Evolutionary conservation across 352 stramenopile species (phyloP).

Genomic region (Pythium dissimile): DNA sequence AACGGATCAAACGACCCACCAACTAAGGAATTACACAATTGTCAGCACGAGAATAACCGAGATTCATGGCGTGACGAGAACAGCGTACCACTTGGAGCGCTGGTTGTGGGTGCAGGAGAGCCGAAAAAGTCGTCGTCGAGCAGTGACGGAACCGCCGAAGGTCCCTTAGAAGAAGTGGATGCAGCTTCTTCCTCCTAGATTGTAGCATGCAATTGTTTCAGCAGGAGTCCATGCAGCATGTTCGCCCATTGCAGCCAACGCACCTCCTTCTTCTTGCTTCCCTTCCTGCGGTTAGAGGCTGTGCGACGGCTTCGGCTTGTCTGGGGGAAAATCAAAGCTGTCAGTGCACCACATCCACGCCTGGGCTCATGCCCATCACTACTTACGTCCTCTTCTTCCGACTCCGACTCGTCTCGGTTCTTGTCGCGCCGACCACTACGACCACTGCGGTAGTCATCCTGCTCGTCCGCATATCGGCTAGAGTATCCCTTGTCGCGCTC

Average conservation of each 20-base stretch:
- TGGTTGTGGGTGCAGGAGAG: conserved; percentile 29
- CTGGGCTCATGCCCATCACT: neutral
- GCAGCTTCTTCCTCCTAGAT: conserved; percentile 33
- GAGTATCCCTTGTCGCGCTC: conserved; percentile 69
- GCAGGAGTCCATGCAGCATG: neutral
- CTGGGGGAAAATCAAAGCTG: neutral
- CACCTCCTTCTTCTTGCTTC: conserved; percentile 79
- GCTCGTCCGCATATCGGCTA: conserved; percentile 67
- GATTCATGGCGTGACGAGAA: neutral
- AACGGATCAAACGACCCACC: conserved; percentile 70
- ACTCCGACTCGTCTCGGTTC: conserved; percentile 60
- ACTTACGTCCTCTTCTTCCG: conserved; percentile 60
- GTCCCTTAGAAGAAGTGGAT: conserved; percentile 41
- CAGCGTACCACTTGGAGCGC: conserved; percentile 13
- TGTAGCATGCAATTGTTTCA: no score
- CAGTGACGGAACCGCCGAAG: conserved; percentile 61
- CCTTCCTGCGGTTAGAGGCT: conserved; percentile 51
- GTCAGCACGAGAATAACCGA: neutral
- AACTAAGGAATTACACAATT: neutral
- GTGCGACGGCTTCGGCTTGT: conserved; percentile 45
- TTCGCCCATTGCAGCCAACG: neutral
- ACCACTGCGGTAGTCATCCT: conserved; percentile 39
- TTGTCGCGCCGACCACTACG: conserved; percentile 40
- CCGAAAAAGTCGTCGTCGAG: conserved; percentile 80
- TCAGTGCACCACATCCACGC: neutral